phyloP scores from a whole-genome alignment of 2,329 filamentous ascomycete species.

The Diaporthe nobilis region DNA sequence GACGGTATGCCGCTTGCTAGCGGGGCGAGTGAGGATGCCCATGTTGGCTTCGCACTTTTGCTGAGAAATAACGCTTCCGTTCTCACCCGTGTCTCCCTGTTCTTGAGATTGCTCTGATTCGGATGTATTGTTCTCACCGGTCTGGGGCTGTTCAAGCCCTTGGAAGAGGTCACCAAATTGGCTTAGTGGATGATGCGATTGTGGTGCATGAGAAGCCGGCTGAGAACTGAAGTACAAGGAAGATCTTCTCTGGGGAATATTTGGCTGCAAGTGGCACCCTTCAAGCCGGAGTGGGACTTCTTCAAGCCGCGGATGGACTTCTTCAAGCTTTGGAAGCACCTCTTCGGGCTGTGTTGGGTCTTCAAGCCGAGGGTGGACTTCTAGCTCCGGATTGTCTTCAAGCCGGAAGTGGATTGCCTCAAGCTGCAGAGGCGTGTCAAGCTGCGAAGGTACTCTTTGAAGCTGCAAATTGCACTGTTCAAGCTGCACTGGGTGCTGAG shows the following conservation, averaged over 20 bases:
- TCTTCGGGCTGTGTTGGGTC: neutral
- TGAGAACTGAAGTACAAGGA: constrained; percentile 33
- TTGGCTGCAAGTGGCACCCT: neutral
- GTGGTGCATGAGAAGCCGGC: neutral
- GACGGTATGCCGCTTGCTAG: constrained; percentile 9
- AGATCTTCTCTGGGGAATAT: constrained; percentile 34
- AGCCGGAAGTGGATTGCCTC: neutral
- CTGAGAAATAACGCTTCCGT: neutral
- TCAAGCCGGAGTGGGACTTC: neutral
- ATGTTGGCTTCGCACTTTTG: constrained; percentile 6
- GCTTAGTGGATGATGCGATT: neutral
- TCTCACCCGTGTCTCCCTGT: neutral
- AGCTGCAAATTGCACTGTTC: neutral
- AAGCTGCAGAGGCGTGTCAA: neutral
- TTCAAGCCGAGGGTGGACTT: neutral
- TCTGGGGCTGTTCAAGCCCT: constrained; percentile 5
- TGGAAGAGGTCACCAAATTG: constrained; percentile 25
- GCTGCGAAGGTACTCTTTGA: neutral
- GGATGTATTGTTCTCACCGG: neutral
- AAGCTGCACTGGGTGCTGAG: constrained; percentile 35
- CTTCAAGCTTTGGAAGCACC: neutral
- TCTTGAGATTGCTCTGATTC: neutral
- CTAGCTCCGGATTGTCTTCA: neutral
- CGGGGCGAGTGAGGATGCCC: neutral
- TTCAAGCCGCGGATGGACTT: neutral